A percentile compares a stretch with the other conserved stretches of the same genome.
phyloP scores from a whole-genome alignment of 148 eudicot genomes.

The Mesembryanthemum crystallinum region DNA sequence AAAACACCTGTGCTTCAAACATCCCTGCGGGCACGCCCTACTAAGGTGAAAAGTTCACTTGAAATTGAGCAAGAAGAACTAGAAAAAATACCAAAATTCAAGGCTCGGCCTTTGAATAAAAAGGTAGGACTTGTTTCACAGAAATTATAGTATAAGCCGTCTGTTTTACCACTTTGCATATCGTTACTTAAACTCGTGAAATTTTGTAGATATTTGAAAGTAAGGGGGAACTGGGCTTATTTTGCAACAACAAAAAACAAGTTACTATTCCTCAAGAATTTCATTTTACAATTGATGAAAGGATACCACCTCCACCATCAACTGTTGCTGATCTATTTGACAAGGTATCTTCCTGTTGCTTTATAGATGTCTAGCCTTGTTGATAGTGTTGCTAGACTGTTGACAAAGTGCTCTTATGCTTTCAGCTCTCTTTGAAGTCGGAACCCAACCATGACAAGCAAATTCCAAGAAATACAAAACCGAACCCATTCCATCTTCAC shows the following conservation, averaged over 20 bases:
- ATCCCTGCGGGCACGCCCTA: constrained; percentile 81
- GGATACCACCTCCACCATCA: constrained; percentile 66
- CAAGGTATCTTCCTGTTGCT: constrained; percentile 63
- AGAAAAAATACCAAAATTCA: constrained; percentile 79
- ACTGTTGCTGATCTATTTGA: constrained; percentile 69
- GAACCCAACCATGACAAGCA: constrained; percentile 55
- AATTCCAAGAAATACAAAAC: constrained; percentile 64
- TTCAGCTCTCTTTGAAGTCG: constrained; percentile 74
- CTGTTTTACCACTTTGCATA: not conserved
- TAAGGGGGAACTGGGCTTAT: constrained; percentile 81
- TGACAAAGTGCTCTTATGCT: no score
- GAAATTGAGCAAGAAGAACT: constrained; percentile 85
- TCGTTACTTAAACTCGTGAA: not conserved
- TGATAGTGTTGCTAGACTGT: not conserved
- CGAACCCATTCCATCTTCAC: constrained; percentile 76
- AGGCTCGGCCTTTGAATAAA: constrained; percentile 89
- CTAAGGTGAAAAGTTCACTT: constrained; percentile 60
- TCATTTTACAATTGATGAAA: constrained; percentile 77
- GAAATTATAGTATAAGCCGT: not conserved
- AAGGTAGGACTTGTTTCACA: constrained; percentile 42
- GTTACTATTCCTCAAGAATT: constrained; percentile 84
- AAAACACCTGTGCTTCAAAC: constrained; percentile 84
- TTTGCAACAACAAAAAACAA: constrained; percentile 66
- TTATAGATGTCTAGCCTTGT: no score
- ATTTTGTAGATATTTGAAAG: constrained; percentile 80